Evolutionary conservation across 768 basidiomycete genomes (phyloP), one percentile per base, ranked within the genome.

Genomic region (Rhizopogon vinicolor): DNA sequence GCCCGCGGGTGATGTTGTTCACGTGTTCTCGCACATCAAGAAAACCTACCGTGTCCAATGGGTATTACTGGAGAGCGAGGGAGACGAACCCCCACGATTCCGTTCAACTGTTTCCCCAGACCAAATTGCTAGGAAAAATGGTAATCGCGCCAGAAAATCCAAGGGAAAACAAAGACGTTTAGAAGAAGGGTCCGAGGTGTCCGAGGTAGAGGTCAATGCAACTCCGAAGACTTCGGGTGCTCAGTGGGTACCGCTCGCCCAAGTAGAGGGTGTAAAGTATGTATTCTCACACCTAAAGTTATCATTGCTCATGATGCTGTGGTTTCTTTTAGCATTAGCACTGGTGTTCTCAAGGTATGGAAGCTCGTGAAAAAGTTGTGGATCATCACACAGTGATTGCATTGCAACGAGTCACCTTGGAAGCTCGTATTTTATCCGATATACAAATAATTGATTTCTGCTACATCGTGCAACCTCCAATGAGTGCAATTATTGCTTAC

Each of bases 11-110:
- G 80, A 87, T 56, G 83, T 95, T 39, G 55, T 85, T 3, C 93
- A 96, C 64, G 74, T 92, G 45, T 97, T 97, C 71, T 93, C 91
- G 8, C 94, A 98, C 66, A 90, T 95, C 65, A 84, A 76, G 62
- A 93, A 94, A 75, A 93, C 89, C 12, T 95, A 89, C 65, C 79
- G 84, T 55, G 77, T 82, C 16, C 83, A 86, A 60, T 89, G 87
- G 87, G 82, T 87, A 37, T 58, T 87, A 28, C 58, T 91, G 41
- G 77, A 81, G 61, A 86, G 87, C 22, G 84, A 83, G 14, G 64
- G 67, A 18, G 60, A 65, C 12, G 74, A 71, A n/a, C 86, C 85
- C 39, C 74, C 76, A 14, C 51, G 1, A 12, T 10, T 10, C 39
- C 54, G 59, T 44, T 57, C 22, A 49, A 42, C 45, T 45, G 46